Base-by-base conservation (phyloP, 2,329 filamentous ascomycete genomes). In the Fusarium decemcellulare region DNA sequence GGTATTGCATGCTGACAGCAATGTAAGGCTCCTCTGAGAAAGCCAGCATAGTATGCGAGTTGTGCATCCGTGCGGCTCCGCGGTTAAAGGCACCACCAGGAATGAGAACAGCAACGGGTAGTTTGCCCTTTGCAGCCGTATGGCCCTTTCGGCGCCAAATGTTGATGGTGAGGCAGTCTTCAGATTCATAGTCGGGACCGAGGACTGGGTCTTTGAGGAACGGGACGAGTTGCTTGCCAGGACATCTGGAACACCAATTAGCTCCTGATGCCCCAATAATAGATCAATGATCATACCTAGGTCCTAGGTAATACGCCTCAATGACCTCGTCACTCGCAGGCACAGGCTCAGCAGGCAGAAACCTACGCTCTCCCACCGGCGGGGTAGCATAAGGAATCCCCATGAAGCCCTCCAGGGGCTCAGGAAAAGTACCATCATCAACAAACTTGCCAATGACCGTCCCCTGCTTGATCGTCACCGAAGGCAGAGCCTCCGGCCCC, bases 311-410 rank as follows among this genome's bases (percentile, higher is more conserved):
- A n/a, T 69, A 78, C 0, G 77, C 74, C 29, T 76, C 67, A 1
- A 67, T 37, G 2, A 68, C 72, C 18, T 67, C 71, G 40, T 79
- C 76, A 9, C 75, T 72, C 8, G 58, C 51, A 12, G 71, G 67
- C 2, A 81, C 69, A 15, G 72, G 61, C 42, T 74, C 76, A 3
- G 82, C 75, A 10, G 73, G 79, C 6, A 68, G 76, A 60, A 86
- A 86, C 15, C 85, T 76, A 4, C 78, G 76, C 8, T 84, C 73
- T 3, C 80, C 82, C 18, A 76, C 74, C 4, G 85, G 83, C n/a
- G 82, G 80, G 9, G 82, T 68, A 0, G 82, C 83, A 71, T 86
- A 86, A 0, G 82, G 83, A 42, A 87, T 81, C 1, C 84, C 83
- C 46, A 84, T 77, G 63, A 86, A 87, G 2, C 77, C 73, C 50